Base-by-base conservation (phyloP, 176 grass and related monocot species). In the Themeda triandra region DNA sequence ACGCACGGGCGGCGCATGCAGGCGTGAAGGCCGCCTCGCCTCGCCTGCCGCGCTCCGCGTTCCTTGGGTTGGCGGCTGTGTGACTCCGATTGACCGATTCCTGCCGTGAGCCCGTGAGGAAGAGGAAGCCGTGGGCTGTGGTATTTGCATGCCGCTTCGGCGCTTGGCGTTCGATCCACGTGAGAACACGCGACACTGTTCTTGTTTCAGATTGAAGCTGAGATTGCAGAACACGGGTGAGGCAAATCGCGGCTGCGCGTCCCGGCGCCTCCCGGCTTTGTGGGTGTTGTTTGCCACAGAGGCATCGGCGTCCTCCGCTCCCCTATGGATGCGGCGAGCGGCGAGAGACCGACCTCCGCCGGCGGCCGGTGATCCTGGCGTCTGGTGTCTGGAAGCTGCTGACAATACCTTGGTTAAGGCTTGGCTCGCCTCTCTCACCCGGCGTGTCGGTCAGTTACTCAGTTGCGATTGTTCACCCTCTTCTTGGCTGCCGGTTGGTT, bases 1-100 rank as follows among this genome's bases (percentile, higher is more conserved):
- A 70, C 49, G 82, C 71, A 6, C 56, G 36, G 51, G 83, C 66
- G 36, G 54, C 83, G 41, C 83, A 82, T 90, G 83, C 88, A 86
- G 69, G 19, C 71, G 62, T 40, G 62, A 35, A 68, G 28, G 42
- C 41, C 71, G 72, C 44, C 62, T 40, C 59, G 23, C 80, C 42
- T 88, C 42, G 81, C 68, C 81, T 67, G 68, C 69, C 69, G 51
- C 75, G 13, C 9, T 29, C 63, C 30, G 48, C 80, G 32, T 54
- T 71, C n/a, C n/a, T 75, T 37, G 37, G 39, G 69, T 29, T 17
- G 42, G 36, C 63, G 19, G 64, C 21, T 3, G 33, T 4, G 25
- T 4, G 18, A 4, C 64, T 77, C 39, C 64, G 65, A 7, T 9
- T 37, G n/a, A n/a, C n/a, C n/a, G n/a, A n/a, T n/a, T n/a, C n/a